Conservation (phyloP, 2,329 filamentous ascomycete genomes). For the Pestalotiopsis sp. region DNA sequence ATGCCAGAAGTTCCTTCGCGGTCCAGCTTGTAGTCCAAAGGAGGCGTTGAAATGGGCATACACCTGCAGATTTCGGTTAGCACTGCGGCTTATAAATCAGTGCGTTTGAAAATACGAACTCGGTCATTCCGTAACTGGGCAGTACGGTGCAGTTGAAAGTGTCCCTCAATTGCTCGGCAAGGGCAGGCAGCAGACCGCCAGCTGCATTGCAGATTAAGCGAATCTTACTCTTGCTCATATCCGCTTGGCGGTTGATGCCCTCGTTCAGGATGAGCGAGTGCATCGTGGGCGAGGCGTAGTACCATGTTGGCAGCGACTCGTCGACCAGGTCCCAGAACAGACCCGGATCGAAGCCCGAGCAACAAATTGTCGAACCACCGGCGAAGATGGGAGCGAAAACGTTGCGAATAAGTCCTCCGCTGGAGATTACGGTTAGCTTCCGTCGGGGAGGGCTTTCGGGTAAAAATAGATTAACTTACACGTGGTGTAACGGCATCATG, state of each 20-base stretch:
- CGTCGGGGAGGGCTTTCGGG: background rate
- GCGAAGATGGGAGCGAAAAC: constrained; percentile 57
- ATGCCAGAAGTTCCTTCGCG: constrained; percentile 56
- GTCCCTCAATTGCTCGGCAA: constrained; percentile 49
- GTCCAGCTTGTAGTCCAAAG: constrained; percentile 52
- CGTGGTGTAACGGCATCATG: constrained; percentile 62
- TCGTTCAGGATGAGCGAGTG: constrained; percentile 56
- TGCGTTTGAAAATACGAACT: constrained; percentile 24
- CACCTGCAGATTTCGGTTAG: constrained; percentile 33
- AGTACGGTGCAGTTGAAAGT: constrained; percentile 55
- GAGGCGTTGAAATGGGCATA: constrained; percentile 60
- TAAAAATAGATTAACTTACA: constrained; percentile 39
- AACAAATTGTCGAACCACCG: constrained; percentile 56
- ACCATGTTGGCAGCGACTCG: constrained; percentile 53
- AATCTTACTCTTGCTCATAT: constrained; percentile 45
- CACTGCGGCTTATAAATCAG: too few relatives aligned
- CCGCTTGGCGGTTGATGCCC: constrained; percentile 39
- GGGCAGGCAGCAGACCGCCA: constrained; percentile 52
- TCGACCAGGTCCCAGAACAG: constrained; percentile 59
- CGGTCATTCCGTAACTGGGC: constrained; percentile 62
- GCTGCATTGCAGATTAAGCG: constrained; percentile 59
- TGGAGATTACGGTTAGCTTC: constrained; percentile 21
- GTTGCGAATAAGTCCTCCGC: constrained; percentile 56
- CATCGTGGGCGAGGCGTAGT: constrained; percentile 61
- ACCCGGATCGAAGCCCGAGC: constrained; percentile 54